These are phyloP conservation scores for Dendrobium officinale DNA, from an alignment of 106 monocot species.

Conservation along the genomic window DNA sequence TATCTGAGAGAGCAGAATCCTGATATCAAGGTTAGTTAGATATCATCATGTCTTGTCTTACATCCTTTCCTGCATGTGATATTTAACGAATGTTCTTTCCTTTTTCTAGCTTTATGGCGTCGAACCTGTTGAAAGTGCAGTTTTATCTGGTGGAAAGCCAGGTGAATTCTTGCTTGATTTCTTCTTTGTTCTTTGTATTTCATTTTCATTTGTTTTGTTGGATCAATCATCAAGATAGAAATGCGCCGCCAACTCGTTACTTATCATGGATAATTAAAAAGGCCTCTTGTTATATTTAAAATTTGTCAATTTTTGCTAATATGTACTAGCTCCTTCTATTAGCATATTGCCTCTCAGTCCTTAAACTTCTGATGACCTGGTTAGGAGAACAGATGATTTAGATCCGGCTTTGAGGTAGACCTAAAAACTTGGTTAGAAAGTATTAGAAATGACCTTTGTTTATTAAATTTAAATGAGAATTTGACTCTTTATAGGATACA, in stretches of 20 bases:
- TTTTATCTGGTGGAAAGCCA: slow-evolving; percentile 43
- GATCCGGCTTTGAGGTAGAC: too few species aligned
- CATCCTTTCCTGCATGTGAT: background rate
- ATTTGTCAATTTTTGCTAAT: too few species aligned
- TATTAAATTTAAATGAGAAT: too few species aligned
- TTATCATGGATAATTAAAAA: too few species aligned
- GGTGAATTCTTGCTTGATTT: slow-evolving; percentile 10
- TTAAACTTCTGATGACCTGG: too few species aligned
- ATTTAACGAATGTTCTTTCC: background rate
- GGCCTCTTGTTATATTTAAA: too few species aligned
- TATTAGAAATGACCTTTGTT: too few species aligned
- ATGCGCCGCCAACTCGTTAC: too few species aligned
- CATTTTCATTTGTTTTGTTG: background rate
- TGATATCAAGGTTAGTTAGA: slow-evolving; percentile 33
- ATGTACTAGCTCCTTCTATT: background rate
- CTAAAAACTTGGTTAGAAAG: too few species aligned
- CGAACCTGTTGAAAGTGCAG: slow-evolving; percentile 61
- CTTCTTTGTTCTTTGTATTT: background rate
- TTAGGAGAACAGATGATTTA: too few species aligned
- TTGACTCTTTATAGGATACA: too few species aligned
- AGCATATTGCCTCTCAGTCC: background rate
- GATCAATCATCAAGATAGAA: background rate
- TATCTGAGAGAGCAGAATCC: slow-evolving; percentile 70
- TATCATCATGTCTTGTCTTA: background rate
- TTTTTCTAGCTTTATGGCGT: slow-evolving; percentile 44